Conservation (phyloP, 148 eudicot species). For the Chenopodium berlandieri region DNA sequence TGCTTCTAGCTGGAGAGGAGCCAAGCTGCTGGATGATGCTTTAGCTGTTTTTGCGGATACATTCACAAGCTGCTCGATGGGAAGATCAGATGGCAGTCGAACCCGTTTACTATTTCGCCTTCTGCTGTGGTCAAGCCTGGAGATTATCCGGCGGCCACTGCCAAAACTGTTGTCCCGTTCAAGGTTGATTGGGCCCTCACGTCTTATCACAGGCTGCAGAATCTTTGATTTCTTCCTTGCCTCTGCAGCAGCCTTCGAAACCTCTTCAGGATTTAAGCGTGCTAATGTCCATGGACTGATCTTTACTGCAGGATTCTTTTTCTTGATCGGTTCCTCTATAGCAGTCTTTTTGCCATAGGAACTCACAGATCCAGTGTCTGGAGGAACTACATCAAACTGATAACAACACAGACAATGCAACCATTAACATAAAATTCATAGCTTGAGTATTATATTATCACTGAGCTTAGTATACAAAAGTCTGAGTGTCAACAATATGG, state of each 20-base stretch:
- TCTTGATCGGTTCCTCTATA: conserved; percentile 65
- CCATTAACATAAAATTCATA: conserved; percentile 11
- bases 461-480: neutral
- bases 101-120: conserved; percentile 64
- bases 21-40: conserved; percentile 52
- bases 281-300: conserved; percentile 98
- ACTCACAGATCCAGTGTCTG: conserved; percentile 86
- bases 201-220: conserved; percentile 61
- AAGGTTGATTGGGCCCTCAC: conserved; percentile 31
- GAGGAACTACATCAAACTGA: conserved; percentile 94
- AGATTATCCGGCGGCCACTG: conserved; percentile 44
- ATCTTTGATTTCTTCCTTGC: conserved; percentile 95
- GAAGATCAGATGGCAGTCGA: conserved; percentile 52
- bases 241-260: conserved; percentile 89
- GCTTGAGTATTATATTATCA: neutral
- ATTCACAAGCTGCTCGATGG: conserved; percentile 39
- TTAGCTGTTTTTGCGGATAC: conserved; percentile 35
- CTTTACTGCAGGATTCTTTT: conserved; percentile 78
- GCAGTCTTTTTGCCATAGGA: conserved; percentile 68
- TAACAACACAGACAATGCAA: conserved; percentile 23
- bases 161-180: conserved; percentile 64
- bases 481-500: neutral
- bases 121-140: conserved; percentile 49
- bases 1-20: conserved; percentile 72
- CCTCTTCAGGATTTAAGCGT: conserved; percentile 87